Base-by-base conservation (phyloP, 2,329 filamentous ascomycete species). In the Venturia effusa region DNA sequence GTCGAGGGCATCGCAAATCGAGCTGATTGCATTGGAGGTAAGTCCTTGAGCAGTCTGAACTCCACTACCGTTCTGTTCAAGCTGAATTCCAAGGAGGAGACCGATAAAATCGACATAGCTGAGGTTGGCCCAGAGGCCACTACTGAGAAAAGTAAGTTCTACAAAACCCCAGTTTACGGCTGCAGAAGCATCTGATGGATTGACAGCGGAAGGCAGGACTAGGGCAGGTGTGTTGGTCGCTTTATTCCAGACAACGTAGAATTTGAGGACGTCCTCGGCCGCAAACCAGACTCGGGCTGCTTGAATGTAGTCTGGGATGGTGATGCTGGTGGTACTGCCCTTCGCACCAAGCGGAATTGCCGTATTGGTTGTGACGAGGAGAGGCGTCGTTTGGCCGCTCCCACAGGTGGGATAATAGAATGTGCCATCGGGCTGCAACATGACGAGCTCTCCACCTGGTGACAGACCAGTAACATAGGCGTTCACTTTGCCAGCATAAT, bases 81-180 rank as follows among this genome's bases (percentile, higher is more conserved):
- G 66, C 3, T 69, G 75, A 76, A 68, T 88, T 72, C 68, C 76
- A 27, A 80, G 73, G 0, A 75, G 78, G 3, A 80, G 72, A 59
- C 74, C 76, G 66, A 91, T 82, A 74, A 92, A 92, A 76, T 92
- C 89, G 61, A 92, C 89, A 71, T 88, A 87, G 67, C 81, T 84
- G 68, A 92, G 85, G 64, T 81, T 81, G 39, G 78, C 78, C 64
- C 79, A 81, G 19, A 81, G 69, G 65, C 80, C 78, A 63, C 76
- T 72, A 65, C 80, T 80, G 22, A n/a, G 27, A 68, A 75, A 74
- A 0, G 79, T 81, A 68, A 80, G 80, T 64, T 81, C 78, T 64
- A 71, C 73, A 64, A 81, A 81, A 1, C 74, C 74, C 71, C 79
- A 81, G 61, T 57, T 34, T 1, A 57, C 17, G 15, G 10, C 51